Conservation (phyloP, 495 filamentous ascomycete species). For the Hypoxylon crocopeplum region DNA sequence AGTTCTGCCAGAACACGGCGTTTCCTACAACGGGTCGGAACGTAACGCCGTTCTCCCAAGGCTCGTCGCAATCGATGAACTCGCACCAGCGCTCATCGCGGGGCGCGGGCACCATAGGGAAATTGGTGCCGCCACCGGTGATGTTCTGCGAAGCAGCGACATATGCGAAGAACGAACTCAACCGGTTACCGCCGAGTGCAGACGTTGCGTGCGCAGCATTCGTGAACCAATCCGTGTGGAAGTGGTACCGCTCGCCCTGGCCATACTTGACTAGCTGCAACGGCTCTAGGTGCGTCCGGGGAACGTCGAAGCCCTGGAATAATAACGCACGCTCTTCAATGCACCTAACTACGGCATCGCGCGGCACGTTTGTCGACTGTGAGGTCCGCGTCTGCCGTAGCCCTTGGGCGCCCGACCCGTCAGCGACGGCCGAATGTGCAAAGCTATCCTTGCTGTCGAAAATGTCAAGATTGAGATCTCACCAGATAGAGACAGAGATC, state of each 20-base stretch:
- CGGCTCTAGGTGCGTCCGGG: slow-evolving; percentile 56
- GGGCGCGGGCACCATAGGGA: slow-evolving; percentile 53
- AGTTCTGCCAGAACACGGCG: slow-evolving; percentile 80
- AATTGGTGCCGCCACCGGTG: slow-evolving; percentile 64
- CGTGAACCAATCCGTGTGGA: slow-evolving; percentile 66
- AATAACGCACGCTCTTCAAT: slow-evolving; percentile 70
- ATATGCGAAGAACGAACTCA: slow-evolving; percentile 64
- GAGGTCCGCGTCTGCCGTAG: slow-evolving; percentile 50
- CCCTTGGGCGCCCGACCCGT: slow-evolving; percentile 37
- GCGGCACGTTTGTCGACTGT: slow-evolving; percentile 52
- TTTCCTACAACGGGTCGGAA: slow-evolving; percentile 73
- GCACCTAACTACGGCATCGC: slow-evolving; percentile 68
- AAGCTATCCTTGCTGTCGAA: slow-evolving; percentile 45
- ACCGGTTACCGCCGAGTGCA: slow-evolving; percentile 55
- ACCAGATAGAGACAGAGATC: background rate
- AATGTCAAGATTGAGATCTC: background rate
- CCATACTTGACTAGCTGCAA: slow-evolving; percentile 62
- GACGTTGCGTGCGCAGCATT: slow-evolving; percentile 45
- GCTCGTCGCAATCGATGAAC: slow-evolving; percentile 64
- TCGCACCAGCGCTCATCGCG: slow-evolving; percentile 61
- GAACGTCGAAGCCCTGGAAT: slow-evolving; percentile 69
- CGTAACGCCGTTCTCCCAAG: slow-evolving; percentile 64
- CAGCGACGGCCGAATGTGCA: slow-evolving; percentile 48
- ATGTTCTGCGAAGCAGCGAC: slow-evolving; percentile 51
- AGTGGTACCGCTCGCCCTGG: slow-evolving; percentile 55